Percentiles rank a stretch among this genome's conserved stretches.
Evolutionary conservation across 176 grass and related monocot genomes (phyloP).

Genomic region (Phyllostachys edulis): DNA sequence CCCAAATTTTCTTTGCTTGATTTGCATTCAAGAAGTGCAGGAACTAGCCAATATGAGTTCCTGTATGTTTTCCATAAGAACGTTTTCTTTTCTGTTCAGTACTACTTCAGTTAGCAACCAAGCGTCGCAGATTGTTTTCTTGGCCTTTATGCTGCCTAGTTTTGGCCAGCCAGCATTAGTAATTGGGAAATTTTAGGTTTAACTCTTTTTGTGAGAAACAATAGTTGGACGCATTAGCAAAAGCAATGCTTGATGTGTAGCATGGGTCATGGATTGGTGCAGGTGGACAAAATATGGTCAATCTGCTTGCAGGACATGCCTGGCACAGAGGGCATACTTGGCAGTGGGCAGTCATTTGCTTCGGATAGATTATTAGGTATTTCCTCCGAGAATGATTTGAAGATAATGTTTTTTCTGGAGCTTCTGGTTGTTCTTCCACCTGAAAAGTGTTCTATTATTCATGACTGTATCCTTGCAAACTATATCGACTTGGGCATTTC

Average conservation of each 20-base stretch:
- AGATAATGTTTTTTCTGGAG: conserved; percentile 27
- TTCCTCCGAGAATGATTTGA: conserved; percentile 23
- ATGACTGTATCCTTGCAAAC: conserved; percentile 40
- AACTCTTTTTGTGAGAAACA: not conserved
- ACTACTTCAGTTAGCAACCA: not conserved
- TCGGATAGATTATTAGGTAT: conserved; percentile 1
- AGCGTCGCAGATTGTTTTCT: not conserved
- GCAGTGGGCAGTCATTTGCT: conserved; percentile 16
- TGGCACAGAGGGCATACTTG: conserved; percentile 16
- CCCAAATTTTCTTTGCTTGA: not conserved
- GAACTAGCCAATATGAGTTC: not conserved
- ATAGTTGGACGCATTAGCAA: not conserved
- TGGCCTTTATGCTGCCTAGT: not conserved
- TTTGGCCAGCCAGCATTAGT: not conserved
- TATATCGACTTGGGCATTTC: conserved; percentile 18
- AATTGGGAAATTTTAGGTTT: not conserved
- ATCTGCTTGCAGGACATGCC: conserved; percentile 39
- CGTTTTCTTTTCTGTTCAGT: not conserved
- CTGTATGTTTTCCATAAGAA: not conserved
- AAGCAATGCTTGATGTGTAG: not conserved
- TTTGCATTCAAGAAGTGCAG: not conserved
- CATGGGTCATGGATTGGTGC: conserved; percentile 28
- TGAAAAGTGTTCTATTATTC: conserved; percentile 15
- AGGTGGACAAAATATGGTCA: conserved; percentile 50
- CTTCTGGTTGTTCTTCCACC: conserved; percentile 33